These are phyloP conservation scores for Ophiobolus disseminans DNA, from an alignment of 2,329 filamentous ascomycete genomes.

Conservation along the genomic window DNA sequence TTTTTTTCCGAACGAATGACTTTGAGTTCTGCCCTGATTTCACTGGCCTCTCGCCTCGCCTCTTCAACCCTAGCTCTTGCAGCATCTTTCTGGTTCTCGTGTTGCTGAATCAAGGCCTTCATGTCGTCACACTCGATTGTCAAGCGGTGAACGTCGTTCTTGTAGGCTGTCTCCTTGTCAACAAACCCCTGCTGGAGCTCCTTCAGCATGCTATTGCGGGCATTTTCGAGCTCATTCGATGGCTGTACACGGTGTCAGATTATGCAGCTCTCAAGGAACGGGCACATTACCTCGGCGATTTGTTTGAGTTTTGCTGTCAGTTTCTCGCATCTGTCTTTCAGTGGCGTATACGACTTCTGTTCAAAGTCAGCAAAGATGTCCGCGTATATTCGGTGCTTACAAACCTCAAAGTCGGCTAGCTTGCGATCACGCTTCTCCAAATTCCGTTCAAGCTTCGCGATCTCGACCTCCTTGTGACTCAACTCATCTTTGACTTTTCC, in stretches of 20 bases:
- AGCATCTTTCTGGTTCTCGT: constrained; percentile 11
- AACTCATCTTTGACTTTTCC: constrained; percentile 17
- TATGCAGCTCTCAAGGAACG: no score
- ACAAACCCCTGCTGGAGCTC: constrained; percentile 12
- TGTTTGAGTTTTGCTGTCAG: not conserved
- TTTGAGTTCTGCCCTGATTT: constrained; percentile 13
- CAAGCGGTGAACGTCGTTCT: constrained; percentile 22
- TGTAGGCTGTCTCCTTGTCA: constrained; percentile 19
- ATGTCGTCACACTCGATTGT: constrained; percentile 20
- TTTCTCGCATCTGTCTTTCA: constrained; percentile 1
- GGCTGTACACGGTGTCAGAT: no score
- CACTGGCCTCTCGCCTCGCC: constrained; percentile 5
- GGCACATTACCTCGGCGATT: constrained; percentile 8
- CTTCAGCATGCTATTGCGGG: constrained; percentile 8
- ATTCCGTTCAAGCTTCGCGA: constrained; percentile 9
- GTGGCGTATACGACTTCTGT: not conserved
- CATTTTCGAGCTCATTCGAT: no score
- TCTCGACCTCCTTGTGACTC: constrained; percentile 2
- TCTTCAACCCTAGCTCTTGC: constrained; percentile 11
- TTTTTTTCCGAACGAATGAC: constrained; percentile 14
- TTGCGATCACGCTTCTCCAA: constrained; percentile 12
- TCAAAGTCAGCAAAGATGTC: not conserved
- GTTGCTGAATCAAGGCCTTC: constrained; percentile 6
- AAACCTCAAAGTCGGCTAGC: constrained; percentile 8
- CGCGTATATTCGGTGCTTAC: not conserved